A percentile compares a stretch with the other conserved stretches of the same genome.
Evolutionary conservation across 2,329 filamentous ascomycete genomes (phyloP).

Genomic region (Nemania sp.): DNA sequence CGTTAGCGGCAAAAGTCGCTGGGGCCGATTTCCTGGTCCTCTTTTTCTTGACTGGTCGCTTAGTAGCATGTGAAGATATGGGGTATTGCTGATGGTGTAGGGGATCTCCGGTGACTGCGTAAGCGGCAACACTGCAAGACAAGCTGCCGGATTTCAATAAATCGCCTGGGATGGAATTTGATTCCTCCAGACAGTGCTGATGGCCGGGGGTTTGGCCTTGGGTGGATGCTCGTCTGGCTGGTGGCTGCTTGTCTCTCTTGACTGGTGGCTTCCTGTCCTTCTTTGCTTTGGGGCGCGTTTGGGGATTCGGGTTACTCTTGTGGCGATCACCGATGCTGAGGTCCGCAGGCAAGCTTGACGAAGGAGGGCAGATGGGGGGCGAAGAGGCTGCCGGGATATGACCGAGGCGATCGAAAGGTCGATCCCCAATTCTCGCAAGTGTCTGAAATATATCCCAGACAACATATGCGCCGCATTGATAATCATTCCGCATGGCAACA

Average conservation of each 20-base stretch:
- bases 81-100: not conserved
- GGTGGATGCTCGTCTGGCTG: not conserved
- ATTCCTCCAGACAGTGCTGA: not conserved
- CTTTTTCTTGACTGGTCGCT: conserved; percentile 29
- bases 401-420: conserved; percentile 41
- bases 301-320: not conserved
- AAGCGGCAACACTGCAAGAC: not conserved
- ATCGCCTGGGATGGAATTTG: not conserved
- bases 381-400: conserved; percentile 43
- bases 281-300: not conserved
- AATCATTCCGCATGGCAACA: conserved; percentile 41
- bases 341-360: conserved; percentile 31
- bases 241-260: conserved; percentile 15
- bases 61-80: not conserved
- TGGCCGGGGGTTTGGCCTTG: not conserved
- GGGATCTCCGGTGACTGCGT: not conserved
- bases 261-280: conserved; percentile 7
- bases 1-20: conserved; percentile 34
- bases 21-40: conserved; percentile 49
- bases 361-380: conserved; percentile 43
- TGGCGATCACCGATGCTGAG: conserved; percentile 11
- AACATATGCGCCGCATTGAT: conserved; percentile 41
- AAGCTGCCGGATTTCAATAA: not conserved
- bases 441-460: conserved; percentile 41
- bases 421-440: conserved; percentile 39